Percentiles rank a stretch among this genome's conserved stretches.
Conservation (phyloP, 495 filamentous ascomycete genomes). For the Clohesyomyces aquaticus region DNA sequence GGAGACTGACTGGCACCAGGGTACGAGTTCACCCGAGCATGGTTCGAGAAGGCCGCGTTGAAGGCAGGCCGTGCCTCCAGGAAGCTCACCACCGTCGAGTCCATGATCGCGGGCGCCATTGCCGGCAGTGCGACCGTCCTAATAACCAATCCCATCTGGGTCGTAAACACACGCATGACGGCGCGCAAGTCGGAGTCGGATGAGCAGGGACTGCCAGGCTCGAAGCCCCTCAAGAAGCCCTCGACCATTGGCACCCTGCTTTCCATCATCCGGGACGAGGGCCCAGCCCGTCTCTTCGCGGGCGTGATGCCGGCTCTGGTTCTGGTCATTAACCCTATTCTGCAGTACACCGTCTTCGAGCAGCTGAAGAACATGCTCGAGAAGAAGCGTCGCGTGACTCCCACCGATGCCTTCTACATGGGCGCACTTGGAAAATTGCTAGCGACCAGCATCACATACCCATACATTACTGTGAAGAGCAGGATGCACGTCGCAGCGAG, state of each 20-base stretch:
- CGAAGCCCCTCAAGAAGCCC: slow-evolving; percentile 52
- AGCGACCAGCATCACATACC: slow-evolving; percentile 92
- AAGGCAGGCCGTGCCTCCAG: slow-evolving; percentile 74
- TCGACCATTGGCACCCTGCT: slow-evolving; percentile 80
- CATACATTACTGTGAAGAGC: slow-evolving; percentile 98
- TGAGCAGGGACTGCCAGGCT: slow-evolving; percentile 57
- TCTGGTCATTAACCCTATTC: slow-evolving; percentile 94
- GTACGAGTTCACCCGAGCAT: slow-evolving; percentile 95
- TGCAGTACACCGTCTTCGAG: slow-evolving; percentile 99
- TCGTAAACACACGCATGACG: slow-evolving; percentile 97
- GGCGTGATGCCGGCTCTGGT: slow-evolving; percentile 92
- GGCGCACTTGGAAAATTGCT: slow-evolving; percentile 93
- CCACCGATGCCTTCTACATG: slow-evolving; percentile 84
- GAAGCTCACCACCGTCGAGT: slow-evolving; percentile 86
- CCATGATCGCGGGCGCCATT: slow-evolving; percentile 93
- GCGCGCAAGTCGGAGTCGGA: slow-evolving; percentile 69
- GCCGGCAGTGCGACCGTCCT: slow-evolving; percentile 93
- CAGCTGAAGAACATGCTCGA: slow-evolving; percentile 83
- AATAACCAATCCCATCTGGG: slow-evolving; percentile 98
- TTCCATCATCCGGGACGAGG: slow-evolving; percentile 76
- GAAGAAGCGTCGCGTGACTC: slow-evolving; percentile 70
- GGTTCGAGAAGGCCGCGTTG: slow-evolving; percentile 80
- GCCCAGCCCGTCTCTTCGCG: slow-evolving; percentile 80
- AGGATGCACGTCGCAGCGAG: slow-evolving; percentile 87
- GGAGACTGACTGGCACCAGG: slow-evolving; percentile 47